phyloP scores from a whole-genome alignment of 352 stramenopile genomes.

The Phytopythium chamaehyphon region DNA sequence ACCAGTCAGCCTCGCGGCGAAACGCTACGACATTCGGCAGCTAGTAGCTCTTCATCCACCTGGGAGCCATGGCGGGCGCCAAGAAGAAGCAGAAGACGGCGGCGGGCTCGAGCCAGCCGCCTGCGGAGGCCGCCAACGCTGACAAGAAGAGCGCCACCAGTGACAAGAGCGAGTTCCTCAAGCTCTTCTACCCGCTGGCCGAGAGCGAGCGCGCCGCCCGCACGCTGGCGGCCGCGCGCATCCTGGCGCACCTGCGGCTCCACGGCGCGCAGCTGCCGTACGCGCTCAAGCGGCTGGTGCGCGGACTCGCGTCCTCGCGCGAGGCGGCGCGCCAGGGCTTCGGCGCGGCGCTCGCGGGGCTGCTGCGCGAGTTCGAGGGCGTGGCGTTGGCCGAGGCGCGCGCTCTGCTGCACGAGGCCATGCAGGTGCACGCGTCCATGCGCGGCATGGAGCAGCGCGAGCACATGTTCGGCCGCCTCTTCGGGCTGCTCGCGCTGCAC shows the following conservation, averaged over 20 bases:
- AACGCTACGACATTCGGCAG: too few species aligned
- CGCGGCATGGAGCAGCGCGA: slow-evolving; percentile 92
- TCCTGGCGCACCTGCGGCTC: slow-evolving; percentile 38
- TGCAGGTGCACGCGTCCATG: slow-evolving; percentile 80
- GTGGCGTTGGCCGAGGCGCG: slow-evolving; percentile 49
- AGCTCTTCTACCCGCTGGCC: slow-evolving; percentile 85
- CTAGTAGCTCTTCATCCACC: too few species aligned
- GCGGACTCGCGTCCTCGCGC: slow-evolving; percentile 84
- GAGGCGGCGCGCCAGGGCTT: slow-evolving; percentile 89
- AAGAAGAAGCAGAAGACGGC: slow-evolving; percentile 20
- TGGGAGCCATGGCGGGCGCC: slow-evolving; percentile 27
- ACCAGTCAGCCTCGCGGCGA: too few species aligned
- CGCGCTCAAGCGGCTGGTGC: slow-evolving; percentile 89
- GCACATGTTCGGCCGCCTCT: slow-evolving; percentile 89
- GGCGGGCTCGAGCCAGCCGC: too few species aligned
- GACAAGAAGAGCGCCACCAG: neutral
- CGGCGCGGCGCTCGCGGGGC: slow-evolving; percentile 69
- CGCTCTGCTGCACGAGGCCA: slow-evolving; percentile 58
- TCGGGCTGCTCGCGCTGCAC: slow-evolving; percentile 81
- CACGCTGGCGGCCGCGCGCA: slow-evolving; percentile 43
- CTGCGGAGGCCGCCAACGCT: too few species aligned
- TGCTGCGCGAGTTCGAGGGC: slow-evolving; percentile 52
- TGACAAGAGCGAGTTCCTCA: slow-evolving; percentile 71
- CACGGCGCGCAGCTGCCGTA: slow-evolving; percentile 69
- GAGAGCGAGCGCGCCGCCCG: slow-evolving; percentile 65